Conservation (phyloP, 495 filamentous ascomycete species). For the Daldinia childiae region DNA sequence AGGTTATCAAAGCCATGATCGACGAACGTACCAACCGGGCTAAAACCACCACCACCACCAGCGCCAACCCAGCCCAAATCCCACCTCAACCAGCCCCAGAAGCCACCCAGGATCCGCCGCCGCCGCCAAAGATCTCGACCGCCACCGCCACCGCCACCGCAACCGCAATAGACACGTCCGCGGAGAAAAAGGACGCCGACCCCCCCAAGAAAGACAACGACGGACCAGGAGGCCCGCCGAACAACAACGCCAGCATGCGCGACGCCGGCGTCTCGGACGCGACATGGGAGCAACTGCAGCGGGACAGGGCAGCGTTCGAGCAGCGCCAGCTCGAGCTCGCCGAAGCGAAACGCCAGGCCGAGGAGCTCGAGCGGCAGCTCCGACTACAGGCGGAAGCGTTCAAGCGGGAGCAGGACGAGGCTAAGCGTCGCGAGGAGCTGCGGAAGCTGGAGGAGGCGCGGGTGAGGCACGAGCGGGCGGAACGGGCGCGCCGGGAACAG, state of each 20-base stretch:
- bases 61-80: conserved; percentile 3
- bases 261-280: conserved; percentile 68
- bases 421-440: conserved; percentile 28
- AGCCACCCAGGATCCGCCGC: conserved; percentile 17
- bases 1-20: conserved; percentile 56
- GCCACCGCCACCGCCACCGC: conserved; percentile 6
- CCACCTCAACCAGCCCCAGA: neutral
- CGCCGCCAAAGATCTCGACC: conserved; percentile 15
- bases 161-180: conserved; percentile 2
- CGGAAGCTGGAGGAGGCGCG: conserved; percentile 26
- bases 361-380: conserved; percentile 39
- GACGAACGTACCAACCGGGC: conserved; percentile 52
- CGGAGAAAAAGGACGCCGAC: conserved; percentile 4
- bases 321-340: conserved; percentile 40
- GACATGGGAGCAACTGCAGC: conserved; percentile 68
- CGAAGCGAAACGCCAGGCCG: conserved; percentile 15
- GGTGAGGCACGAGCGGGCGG: conserved; percentile 13
- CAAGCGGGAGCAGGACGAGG: conserved; percentile 33
- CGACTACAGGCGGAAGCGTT: conserved; percentile 41
- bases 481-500: conserved; percentile 39
- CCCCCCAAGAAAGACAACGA: conserved; percentile 10
- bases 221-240: neutral
- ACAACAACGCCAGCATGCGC: conserved; percentile 37
- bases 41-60: neutral
- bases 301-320: conserved; percentile 52